These are phyloP conservation scores for Debaryomycetaceae sp. DNA, from an alignment of 1,139 yeast species.

Conservation along the genomic window DNA sequence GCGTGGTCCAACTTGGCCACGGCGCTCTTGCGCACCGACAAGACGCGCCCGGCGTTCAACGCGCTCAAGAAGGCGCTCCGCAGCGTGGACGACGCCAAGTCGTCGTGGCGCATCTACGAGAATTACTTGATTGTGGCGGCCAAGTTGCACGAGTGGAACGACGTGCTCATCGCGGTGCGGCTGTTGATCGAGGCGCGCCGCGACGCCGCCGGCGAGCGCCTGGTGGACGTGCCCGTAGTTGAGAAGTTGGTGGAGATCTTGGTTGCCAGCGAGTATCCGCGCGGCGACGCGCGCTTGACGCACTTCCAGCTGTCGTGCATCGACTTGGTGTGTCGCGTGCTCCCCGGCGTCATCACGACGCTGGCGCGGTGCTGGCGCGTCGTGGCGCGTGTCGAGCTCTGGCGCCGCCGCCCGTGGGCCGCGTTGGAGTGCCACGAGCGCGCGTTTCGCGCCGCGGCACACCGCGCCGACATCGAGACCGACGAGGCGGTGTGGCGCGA, in stretches of 20 bases:
- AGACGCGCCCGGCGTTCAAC: constrained; percentile 71
- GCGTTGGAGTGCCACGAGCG: constrained; percentile 84
- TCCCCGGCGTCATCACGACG: constrained; percentile 68
- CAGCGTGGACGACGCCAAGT: constrained; percentile 58
- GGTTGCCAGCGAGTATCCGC: constrained; percentile 48
- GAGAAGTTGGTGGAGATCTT: constrained; percentile 71
- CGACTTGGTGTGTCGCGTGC: constrained; percentile 59
- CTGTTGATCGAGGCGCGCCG: constrained; percentile 52
- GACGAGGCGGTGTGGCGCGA: constrained; percentile 68
- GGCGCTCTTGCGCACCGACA: constrained; percentile 61
- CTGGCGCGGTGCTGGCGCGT: constrained; percentile 80
- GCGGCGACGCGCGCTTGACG: constrained; percentile 32
- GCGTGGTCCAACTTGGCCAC: constrained; percentile 96
- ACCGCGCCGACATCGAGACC: constrained; percentile 60
- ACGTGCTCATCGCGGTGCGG: constrained; percentile 69
- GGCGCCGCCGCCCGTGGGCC: constrained; percentile 87
- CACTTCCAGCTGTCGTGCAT: constrained; percentile 65
- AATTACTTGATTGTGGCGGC: constrained; percentile 81
- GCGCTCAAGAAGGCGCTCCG: constrained; percentile 78
- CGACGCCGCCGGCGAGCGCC: constrained; percentile 52
- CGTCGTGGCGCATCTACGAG: constrained; percentile 89
- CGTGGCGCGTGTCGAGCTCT: constrained; percentile 76
- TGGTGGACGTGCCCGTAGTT: constrained; percentile 72
- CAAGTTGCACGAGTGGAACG: constrained; percentile 80
- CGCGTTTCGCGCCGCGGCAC: constrained; percentile 72